These are phyloP conservation scores for Cladosporium sp. DNA, from an alignment of 2,329 filamentous ascomycete genomes.

Conservation along the genomic window DNA sequence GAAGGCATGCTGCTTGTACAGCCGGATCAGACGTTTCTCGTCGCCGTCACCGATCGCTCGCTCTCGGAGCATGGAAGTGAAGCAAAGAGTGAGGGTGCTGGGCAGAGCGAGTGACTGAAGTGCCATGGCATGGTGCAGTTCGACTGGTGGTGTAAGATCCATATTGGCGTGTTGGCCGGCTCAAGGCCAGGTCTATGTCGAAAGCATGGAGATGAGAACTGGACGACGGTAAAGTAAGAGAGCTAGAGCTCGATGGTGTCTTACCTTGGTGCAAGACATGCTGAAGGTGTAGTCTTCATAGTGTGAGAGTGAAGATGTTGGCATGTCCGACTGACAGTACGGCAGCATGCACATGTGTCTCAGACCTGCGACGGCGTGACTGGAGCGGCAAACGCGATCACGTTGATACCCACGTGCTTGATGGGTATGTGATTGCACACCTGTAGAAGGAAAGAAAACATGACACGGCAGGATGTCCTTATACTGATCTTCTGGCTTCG, in stretches of 20 bases:
- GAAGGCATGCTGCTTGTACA: constrained; percentile 7
- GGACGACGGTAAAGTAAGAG: not conserved
- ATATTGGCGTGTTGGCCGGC: not conserved
- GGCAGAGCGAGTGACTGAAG: not conserved
- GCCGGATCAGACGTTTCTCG: not conserved
- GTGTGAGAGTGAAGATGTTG: not conserved
- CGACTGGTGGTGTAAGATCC: not conserved
- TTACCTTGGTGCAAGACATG: constrained; percentile 3
- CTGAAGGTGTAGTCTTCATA: not conserved
- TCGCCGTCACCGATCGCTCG: not conserved
- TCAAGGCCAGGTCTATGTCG: not conserved
- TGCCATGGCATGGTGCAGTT: not conserved
- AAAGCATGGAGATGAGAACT: not conserved
- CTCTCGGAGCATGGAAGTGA: constrained; percentile 7
- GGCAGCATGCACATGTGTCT: constrained; percentile 11
- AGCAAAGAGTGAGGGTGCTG: constrained; percentile 1
- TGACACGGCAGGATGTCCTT: too few relatives aligned
- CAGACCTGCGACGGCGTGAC: constrained; percentile 7
- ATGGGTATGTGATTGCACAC: too few relatives aligned
- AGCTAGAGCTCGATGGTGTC: not conserved
- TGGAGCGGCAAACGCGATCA: not conserved
- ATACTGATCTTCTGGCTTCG: too few relatives aligned
- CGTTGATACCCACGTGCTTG: not conserved
- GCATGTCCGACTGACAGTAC: constrained; percentile 1
- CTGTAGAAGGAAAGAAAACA: too few relatives aligned